A percentile compares a stretch with the other conserved stretches of the same genome.
phyloP scores from a whole-genome alignment of 257 asterid genomes.

The Primulina eburnea region DNA sequence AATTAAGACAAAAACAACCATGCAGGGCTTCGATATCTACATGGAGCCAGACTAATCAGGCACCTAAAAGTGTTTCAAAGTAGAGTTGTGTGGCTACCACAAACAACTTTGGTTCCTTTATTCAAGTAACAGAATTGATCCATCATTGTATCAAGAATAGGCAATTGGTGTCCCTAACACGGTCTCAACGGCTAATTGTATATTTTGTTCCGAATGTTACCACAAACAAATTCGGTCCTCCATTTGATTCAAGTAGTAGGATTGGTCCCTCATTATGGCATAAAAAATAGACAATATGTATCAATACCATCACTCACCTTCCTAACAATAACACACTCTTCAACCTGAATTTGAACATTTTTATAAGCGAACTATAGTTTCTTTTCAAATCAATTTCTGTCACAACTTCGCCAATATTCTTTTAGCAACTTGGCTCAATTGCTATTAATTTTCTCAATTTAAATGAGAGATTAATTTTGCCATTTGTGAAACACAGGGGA shows the following conservation, averaged over 20 bases:
- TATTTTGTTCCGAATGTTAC: neutral
- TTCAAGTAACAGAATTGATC: neutral
- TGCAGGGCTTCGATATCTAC: neutral
- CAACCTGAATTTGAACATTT: neutral
- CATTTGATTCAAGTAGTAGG: neutral
- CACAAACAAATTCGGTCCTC: neutral
- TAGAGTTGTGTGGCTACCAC: neutral
- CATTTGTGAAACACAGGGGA: neutral
- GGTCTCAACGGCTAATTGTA: neutral
- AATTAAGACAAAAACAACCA: neutral
- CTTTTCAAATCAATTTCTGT: neutral
- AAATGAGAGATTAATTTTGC: neutral
- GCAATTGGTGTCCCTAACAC: neutral
- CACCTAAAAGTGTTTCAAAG: neutral
- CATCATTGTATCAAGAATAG: too few species aligned
- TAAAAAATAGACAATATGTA: neutral
- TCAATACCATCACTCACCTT: neutral
- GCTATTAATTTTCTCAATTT: neutral
- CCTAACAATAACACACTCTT: neutral
- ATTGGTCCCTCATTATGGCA: neutral
- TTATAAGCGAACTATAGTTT: neutral
- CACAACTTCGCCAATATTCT: neutral
- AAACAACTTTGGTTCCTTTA: neutral
- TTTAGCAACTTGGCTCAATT: neutral
- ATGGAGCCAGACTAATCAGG: neutral